Conservation (phyloP, 495 filamentous ascomycete species). For the Hyaloscypha variabilis region DNA sequence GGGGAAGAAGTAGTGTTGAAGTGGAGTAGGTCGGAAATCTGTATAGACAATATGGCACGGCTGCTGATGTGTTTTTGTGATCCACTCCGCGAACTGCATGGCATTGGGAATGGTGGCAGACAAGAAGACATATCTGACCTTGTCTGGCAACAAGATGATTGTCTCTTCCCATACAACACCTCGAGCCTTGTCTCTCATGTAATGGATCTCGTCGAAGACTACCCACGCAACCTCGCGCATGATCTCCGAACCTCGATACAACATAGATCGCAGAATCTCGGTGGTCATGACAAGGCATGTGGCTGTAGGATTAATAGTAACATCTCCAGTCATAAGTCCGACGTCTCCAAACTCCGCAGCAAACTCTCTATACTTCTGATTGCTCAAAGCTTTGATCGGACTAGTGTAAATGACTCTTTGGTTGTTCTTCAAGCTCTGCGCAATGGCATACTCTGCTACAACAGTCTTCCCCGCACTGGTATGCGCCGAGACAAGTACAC, state of each 20-base stretch:
- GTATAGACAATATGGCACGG: conserved; percentile 99
- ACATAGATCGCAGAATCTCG: conserved; percentile 97
- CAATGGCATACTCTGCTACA: conserved; percentile 97
- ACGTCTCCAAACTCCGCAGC: conserved; percentile 94
- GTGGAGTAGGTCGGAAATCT: conserved; percentile 92
- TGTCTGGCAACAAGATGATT: conserved; percentile 94
- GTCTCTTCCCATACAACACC: conserved; percentile 99
- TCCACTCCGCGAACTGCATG: conserved; percentile 99
- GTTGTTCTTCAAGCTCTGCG: conserved; percentile 94
- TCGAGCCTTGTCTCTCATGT: conserved; percentile 90
- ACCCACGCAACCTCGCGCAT: conserved; percentile 99
- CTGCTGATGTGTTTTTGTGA: conserved; percentile 93
- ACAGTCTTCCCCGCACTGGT: conserved; percentile 98
- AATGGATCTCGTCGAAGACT: conserved; percentile 97
- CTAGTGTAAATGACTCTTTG: conserved; percentile 99
- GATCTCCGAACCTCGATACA: conserved; percentile 97
- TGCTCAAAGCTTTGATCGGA: conserved; percentile 97
- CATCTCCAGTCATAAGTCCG: conserved; percentile 98
- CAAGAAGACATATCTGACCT: conserved; percentile 96
- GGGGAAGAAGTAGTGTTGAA: conserved; percentile 98
- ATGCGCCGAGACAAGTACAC: conserved; percentile 94
- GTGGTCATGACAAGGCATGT: conserved; percentile 99
- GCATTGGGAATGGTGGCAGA: conserved; percentile 99
- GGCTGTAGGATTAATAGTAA: conserved; percentile 97
- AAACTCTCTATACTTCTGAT: conserved; percentile 98